Percentiles rank a stretch among this genome's conserved stretches.
Conservation (phyloP, 768 basidiomycete species). For the Gymnopilus dilepis region DNA sequence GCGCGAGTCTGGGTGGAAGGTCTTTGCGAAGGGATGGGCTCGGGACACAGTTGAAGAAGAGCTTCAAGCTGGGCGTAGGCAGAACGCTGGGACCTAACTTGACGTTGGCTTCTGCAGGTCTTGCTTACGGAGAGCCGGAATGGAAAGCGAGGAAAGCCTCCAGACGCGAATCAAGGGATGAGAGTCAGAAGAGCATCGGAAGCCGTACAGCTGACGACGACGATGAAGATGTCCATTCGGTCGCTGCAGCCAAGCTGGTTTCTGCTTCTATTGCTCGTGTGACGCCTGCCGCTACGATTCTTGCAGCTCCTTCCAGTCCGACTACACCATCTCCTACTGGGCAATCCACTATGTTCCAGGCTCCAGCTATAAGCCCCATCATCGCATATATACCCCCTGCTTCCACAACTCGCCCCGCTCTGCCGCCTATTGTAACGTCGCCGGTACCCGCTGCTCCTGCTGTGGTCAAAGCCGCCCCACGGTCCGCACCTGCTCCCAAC, state of each 20-base stretch:
- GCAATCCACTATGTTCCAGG: background rate
- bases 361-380: background rate
- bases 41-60: constrained; percentile 26
- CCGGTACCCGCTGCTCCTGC: constrained; percentile 1
- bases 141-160: background rate
- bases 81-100: constrained; percentile 27
- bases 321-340: constrained; percentile 8
- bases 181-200: background rate
- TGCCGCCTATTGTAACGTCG: constrained; percentile 17
- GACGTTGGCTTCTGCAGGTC: constrained; percentile 23
- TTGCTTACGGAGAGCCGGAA: background rate
- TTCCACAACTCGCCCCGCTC: constrained; percentile 10
- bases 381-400: constrained; percentile 2
- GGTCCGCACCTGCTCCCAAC: constrained; percentile 10
- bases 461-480: constrained; percentile 12
- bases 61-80: constrained; percentile 29
- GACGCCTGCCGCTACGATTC: constrained; percentile 22
- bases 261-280: constrained; percentile 24
- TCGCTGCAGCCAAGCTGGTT: constrained; percentile 21
- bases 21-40: constrained; percentile 5
- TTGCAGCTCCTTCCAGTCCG: constrained; percentile 9
- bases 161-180: background rate
- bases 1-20: background rate
- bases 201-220: background rate
- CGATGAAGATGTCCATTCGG: constrained; percentile 15